A percentile compares a stretch with the other conserved stretches of the same genome.
Evolutionary conservation across 1,284 basidiomycete genomes (phyloP).

Genomic region (Wallemia ichthyophaga): DNA sequence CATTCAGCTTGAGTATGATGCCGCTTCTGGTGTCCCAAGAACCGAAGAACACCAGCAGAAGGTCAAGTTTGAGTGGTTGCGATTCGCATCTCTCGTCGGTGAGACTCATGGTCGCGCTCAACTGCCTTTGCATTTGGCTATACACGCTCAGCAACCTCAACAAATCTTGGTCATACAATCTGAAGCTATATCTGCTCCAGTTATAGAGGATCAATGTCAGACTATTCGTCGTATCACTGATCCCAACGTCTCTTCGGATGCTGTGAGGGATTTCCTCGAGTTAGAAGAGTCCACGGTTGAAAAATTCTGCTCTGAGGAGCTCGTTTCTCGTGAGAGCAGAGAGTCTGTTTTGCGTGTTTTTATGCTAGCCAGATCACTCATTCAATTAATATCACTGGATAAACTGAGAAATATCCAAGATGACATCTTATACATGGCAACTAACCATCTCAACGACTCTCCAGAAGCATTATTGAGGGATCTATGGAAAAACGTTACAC

Average conservation of each 20-base stretch:
- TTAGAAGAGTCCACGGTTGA: not conserved
- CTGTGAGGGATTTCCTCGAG: not conserved
- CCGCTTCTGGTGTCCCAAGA: conserved; percentile 8
- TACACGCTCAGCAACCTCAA: not conserved
- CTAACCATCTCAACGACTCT: not conserved
- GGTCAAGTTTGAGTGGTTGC: conserved; percentile 9
- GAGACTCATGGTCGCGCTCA: conserved; percentile 3
- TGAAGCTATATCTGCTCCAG: not conserved
- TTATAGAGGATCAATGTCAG: not conserved
- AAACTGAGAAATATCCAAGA: not conserved
- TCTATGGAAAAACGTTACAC: not conserved
- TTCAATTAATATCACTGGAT: not conserved
- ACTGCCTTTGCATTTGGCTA: not conserved
- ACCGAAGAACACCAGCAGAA: conserved; percentile 8
- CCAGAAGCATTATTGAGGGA: not conserved
- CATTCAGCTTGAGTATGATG: conserved; percentile 7
- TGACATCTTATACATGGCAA: not conserved
- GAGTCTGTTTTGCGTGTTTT: not conserved
- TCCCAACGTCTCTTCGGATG: not conserved
- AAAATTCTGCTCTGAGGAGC: not conserved
- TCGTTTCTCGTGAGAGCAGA: not conserved
- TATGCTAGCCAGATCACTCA: not conserved
- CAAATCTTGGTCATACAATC: not conserved
- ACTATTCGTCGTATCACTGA: not conserved
- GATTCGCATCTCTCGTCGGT: conserved; percentile 9